Evolutionary conservation across 495 filamentous ascomycete genomes (phyloP), one percentile per base, ranked within the genome.

Genomic region (Trichoderma erinaceum): DNA sequence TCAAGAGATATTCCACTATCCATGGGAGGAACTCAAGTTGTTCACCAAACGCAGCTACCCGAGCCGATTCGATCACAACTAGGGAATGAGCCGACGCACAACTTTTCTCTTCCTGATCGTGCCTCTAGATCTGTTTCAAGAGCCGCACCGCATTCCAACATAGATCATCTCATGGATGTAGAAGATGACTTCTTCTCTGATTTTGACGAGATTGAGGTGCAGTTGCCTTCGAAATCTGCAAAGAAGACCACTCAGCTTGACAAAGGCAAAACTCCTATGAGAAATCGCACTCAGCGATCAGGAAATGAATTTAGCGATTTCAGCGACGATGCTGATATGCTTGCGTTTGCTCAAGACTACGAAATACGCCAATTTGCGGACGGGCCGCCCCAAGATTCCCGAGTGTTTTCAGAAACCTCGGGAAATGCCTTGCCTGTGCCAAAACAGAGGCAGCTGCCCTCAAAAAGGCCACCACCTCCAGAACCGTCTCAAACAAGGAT

Each of bases 311-410:
- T 87, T 72, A 87, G 87, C 46, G 83, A 87, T 68, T 85, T 84
- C 69, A 84, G 81, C 35, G 89, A 88, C 70, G 90, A 91, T 66
- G 88, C 89, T 23, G 89, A 90, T 7, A 85, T 92, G 79, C 77
- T 90, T 18, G 87, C 89, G 66, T 79, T 82, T 64, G 85, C 85
- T 5, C 80, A 86, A 41, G 78, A 84, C 71, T 73, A 89, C 41
- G 85, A 90, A 66, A 76, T 82, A 67, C 78, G 75, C 41, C 75
- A 79, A 21, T 70, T 78, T 35, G 67, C 73, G 15, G 25, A 13
- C 56, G 56, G 1, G 68, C 65, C 65, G 32, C 3, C 64, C 32
- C 80, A 68, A 48, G 64, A 41, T 70, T 46, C 13, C 29, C 69
- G 1, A 72, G 75, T n/a, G 4, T 52, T 67, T 23, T 29, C 46